A percentile compares a stretch with the other conserved stretches of the same genome.
Conservation (phyloP, 176 grass and related monocot genomes). For the Carex littledalei region DNA sequence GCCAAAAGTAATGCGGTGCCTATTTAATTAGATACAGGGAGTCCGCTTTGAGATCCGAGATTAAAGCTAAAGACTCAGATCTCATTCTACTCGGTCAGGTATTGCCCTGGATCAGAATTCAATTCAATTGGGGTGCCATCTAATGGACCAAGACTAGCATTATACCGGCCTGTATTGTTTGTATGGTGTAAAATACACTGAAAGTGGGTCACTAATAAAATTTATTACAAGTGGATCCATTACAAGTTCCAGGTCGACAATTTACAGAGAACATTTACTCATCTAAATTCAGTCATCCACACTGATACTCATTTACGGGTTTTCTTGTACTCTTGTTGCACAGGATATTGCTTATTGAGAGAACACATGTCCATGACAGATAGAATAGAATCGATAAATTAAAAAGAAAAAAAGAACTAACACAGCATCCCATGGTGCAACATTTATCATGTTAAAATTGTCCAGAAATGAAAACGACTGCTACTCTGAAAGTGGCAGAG, state of each 20-base stretch:
- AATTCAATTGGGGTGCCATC: background rate
- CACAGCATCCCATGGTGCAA: background rate
- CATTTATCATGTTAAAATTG: background rate
- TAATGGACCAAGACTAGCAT: background rate
- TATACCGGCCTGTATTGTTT: background rate
- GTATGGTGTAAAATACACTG: background rate
- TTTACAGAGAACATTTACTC: background rate
- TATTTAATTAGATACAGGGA: too few species aligned
- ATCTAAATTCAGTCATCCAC: background rate
- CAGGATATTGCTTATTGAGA: background rate
- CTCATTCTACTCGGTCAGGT: too few species aligned
- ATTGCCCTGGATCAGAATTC: background rate
- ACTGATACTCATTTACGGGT: background rate
- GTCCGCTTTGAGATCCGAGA: too few species aligned
- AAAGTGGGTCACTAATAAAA: background rate
- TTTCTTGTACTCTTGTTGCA: background rate
- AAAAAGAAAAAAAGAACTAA: background rate
- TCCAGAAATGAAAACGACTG: background rate
- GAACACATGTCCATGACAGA: background rate
- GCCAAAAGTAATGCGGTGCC: too few species aligned
- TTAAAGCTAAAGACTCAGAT: too few species aligned
- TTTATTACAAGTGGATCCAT: background rate
- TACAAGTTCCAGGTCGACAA: background rate
- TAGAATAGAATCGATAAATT: background rate
- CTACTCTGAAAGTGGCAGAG: background rate